Evolutionary conservation across 495 filamentous ascomycete species (phyloP).

Genomic region (Penicillium riverlandense): DNA sequence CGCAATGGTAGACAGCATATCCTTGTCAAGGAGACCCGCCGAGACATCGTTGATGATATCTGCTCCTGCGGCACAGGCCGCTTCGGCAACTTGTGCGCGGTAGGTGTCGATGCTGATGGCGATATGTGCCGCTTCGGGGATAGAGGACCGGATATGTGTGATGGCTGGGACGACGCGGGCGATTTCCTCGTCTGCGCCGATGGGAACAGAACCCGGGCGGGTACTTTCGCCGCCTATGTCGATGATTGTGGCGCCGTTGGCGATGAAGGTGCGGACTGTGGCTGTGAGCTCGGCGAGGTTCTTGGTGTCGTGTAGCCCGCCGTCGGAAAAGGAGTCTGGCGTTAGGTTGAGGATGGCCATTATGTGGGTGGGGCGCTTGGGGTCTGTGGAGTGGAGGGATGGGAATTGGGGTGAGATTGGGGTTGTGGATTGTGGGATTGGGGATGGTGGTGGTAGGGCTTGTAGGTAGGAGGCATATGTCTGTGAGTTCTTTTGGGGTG

Average conservation of each 20-base stretch:
- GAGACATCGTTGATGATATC: slow-evolving; percentile 96
- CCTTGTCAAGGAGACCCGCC: slow-evolving; percentile 67
- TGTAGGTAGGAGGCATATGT: slow-evolving; percentile 51
- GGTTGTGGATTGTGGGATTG: slow-evolving; percentile 58
- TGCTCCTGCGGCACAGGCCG: slow-evolving; percentile 74
- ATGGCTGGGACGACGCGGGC: slow-evolving; percentile 73
- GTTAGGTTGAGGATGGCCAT: slow-evolving; percentile 97
- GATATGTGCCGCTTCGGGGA: slow-evolving; percentile 51
- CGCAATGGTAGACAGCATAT: slow-evolving; percentile 79
- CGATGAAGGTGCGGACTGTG: slow-evolving; percentile 53
- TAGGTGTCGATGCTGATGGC: slow-evolving; percentile 90
- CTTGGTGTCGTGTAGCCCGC: slow-evolving; percentile 51
- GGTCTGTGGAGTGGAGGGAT: slow-evolving; percentile 55
- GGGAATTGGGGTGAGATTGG: slow-evolving; percentile 53
- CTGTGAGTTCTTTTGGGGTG: slow-evolving; percentile 17
- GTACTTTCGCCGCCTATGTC: slow-evolving; percentile 94
- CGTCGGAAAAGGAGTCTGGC: slow-evolving; percentile 96
- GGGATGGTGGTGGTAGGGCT: slow-evolving; percentile 47
- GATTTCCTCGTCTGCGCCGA: slow-evolving; percentile 66
- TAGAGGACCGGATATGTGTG: slow-evolving; percentile 55
- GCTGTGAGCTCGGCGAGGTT: slow-evolving; percentile 30
- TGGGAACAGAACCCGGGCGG: slow-evolving; percentile 60
- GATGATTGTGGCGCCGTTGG: slow-evolving; percentile 69
- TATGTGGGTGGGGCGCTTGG: slow-evolving; percentile 61
- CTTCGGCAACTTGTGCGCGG: slow-evolving; percentile 74